Conservation (phyloP, 495 filamentous ascomycete species). For the Pyrenopolyporus hunteri region DNA sequence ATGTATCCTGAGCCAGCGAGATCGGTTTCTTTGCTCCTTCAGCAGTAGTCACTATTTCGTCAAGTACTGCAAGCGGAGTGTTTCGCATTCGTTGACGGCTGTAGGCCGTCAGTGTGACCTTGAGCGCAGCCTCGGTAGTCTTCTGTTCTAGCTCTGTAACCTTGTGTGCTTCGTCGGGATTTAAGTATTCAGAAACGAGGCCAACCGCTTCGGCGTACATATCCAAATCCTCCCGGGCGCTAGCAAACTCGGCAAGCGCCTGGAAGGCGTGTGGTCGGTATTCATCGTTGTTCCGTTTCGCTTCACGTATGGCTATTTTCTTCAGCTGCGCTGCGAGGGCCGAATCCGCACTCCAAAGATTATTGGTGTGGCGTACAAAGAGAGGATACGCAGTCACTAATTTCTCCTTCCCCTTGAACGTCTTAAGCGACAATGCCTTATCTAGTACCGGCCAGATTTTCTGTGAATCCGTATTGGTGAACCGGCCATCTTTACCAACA, state of each 20-base stretch:
- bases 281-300: conserved; percentile 80
- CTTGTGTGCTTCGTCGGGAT: conserved; percentile 44
- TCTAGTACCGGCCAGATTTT: conserved; percentile 82
- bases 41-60: conserved; percentile 36
- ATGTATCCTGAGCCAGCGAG: conserved; percentile 32
- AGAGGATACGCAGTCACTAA: conserved; percentile 84
- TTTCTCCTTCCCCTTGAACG: conserved; percentile 91
- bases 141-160: conserved; percentile 44
- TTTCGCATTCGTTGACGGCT: conserved; percentile 47
- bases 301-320: conserved; percentile 81
- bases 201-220: conserved; percentile 70
- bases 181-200: conserved; percentile 65
- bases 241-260: conserved; percentile 73
- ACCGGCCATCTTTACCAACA: conserved; percentile 52
- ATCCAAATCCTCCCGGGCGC: conserved; percentile 66
- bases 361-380: conserved; percentile 68
- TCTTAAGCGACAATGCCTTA: conserved; percentile 80
- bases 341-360: conserved; percentile 61
- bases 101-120: conserved; percentile 50
- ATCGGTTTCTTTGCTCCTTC: conserved; percentile 33
- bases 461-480: conserved; percentile 61
- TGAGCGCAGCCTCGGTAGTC: conserved; percentile 49
- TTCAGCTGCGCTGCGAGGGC: conserved; percentile 51
- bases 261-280: conserved; percentile 80
- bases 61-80: conserved; percentile 42